Conservation (phyloP, 148 eudicot genomes). For the Talinum fruticosum region DNA sequence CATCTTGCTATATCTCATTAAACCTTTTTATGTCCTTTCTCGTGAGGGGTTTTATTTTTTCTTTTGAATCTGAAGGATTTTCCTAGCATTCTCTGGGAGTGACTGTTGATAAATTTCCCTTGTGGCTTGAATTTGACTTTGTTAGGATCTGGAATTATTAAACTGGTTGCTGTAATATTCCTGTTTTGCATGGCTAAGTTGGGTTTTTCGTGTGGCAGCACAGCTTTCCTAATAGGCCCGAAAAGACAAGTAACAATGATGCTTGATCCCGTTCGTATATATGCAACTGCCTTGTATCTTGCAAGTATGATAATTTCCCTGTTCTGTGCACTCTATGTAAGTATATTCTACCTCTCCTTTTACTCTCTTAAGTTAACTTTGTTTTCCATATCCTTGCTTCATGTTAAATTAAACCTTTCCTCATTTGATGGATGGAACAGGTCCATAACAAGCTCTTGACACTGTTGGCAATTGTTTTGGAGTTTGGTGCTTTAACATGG, state of each 20-base stretch:
- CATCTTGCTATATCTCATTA: constrained; percentile 8
- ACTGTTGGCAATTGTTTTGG: constrained; percentile 71
- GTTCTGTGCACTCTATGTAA: constrained; percentile 89
- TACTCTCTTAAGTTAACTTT: background rate
- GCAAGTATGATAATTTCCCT: constrained; percentile 84
- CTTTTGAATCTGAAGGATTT: background rate
- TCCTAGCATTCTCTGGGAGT: background rate
- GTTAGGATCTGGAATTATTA: background rate
- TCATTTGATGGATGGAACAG: constrained; percentile 33
- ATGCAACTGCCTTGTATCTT: constrained; percentile 85
- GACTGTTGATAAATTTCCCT: background rate
- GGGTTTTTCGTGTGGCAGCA: constrained; percentile 70
- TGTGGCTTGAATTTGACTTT: background rate
- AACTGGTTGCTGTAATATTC: background rate
- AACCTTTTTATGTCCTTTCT: background rate
- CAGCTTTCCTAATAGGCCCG: constrained; percentile 95
- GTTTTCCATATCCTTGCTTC: background rate
- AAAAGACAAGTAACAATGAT: constrained; percentile 87
- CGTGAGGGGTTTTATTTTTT: background rate
- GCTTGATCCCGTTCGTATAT: constrained; percentile 96
- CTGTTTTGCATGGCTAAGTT: constrained; percentile 32
- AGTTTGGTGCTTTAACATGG: constrained; percentile 86
- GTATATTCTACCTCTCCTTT: constrained; percentile 22
- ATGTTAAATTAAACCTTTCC: background rate
- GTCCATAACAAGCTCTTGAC: constrained; percentile 92